Base-by-base conservation (phyloP, 2,329 filamentous ascomycete genomes). In the Lecanicillium sp. region DNA sequence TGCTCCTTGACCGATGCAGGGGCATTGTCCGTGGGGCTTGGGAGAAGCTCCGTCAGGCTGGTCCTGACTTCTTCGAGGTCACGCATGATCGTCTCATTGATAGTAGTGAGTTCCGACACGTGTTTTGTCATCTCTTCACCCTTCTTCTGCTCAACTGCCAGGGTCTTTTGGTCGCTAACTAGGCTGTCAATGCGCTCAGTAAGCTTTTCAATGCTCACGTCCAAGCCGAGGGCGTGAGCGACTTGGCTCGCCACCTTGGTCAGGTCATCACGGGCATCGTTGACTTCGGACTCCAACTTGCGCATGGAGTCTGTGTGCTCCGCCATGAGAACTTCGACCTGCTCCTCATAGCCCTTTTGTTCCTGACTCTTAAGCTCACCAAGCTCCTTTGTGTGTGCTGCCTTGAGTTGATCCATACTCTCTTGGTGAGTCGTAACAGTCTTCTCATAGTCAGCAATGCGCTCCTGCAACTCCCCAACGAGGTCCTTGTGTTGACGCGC, bases 161-260 rank as follows among this genome's bases (percentile, higher is more conserved):
- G 66, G 17, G 76, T 70, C 48, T 78, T 73, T 51, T 83, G 74
- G 43, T 77, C 68, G 2, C 68, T 65, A 30, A 74, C 59, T 17
- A 83, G 64, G 19, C 71, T 64, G 8, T 71, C 63, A 44, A 83
- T 79, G 37, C 75, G 71, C 41, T 80, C 73, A 4, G 74, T 70
- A 14, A 89, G 65, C 58, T 80, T 77, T 41, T 82, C 78, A n/a
- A 82, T 68, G 51, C 78, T 80, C 32, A 80, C 74, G 16, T 83
- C 73, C 12, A 83, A 52, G 12, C 79, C 66, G 44, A 80, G 59
- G 31, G 78, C 68, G 55, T 69, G 65, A 41, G 78, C 66, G 37
- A 86, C 75, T 48, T 79, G 75, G 3, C 71, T 71, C 14, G 81
- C 77, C 31, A 83, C 67, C 52, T 75, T 78, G 51, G 71, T 70